Base-by-base conservation (phyloP, 805 yeast genomes). In the Ogataea haglerorum region DNA sequence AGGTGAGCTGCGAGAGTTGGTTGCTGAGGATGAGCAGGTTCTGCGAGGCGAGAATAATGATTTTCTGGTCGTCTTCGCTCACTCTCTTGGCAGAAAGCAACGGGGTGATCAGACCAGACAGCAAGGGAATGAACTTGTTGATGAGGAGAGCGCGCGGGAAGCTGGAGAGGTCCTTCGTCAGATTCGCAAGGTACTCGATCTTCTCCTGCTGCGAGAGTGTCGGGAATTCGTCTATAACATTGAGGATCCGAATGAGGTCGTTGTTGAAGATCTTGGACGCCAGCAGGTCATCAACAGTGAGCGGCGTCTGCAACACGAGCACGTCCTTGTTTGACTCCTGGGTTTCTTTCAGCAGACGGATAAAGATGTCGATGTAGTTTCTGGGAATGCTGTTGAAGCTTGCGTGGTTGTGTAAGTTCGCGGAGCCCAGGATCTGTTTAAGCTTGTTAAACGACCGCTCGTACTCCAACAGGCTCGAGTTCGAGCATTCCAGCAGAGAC, bases 211-310 rank as follows among this genome's bases (percentile, higher is more conserved):
- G 66, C 2, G 81, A 65, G 51, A 85, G 82, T 0, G 95, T 85
- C 8, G 89, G 78, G 46, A 86, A 80, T 42, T 85, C 93, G 56
- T 91, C 97, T 32, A 91, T 61, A 51, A 84, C 82, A 59, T 82
- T 78, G 68, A 91, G 72, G 3, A 95, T 82, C 54, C 84, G 82
- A 37, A 91, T 78, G 36, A 89, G 66, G 37, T 91, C 86, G 48
- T 88, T 90, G 63, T 87, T 85, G 62, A 90, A 91, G 51, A 78
- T 85, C 26, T 73, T 77, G 8, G 88, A 78, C 9, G 77, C 75
- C n/a, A 85, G 73, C 45, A 93, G 75, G 35, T 79, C 82, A 51
- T 80, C 76, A 34, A 90, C 69, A 34, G 80, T 57, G 42, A 76
- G 57, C 2, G 44, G 39, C 19, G 42, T 38, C 12, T 51, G 45